Base-by-base conservation (phyloP, 2,329 filamentous ascomycete genomes). In the Acrodontium crateriforme region DNA sequence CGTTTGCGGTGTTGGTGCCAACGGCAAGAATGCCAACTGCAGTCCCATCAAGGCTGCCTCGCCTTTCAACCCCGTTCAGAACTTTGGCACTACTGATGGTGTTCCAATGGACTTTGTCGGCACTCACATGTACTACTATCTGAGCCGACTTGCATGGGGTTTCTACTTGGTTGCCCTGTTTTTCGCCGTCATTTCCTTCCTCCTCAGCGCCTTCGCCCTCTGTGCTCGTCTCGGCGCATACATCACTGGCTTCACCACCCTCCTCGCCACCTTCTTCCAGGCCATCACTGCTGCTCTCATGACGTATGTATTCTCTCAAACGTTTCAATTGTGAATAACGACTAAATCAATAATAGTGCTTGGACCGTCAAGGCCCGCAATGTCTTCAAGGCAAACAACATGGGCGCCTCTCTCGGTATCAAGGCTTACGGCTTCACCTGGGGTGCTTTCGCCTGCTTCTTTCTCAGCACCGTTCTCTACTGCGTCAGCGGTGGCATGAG, bases 101-200 rank as follows among this genome's bases (percentile, higher is more conserved):
- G 55, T 76, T 2, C 72, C 72, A 2, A 25, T 48, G 17, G 44
- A 54, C 17, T 72, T 78, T 38, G 50, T 70, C 29, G 63, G 63
- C 32, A 77, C 19, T 57, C 63, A 73, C 41, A 70, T 63, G 37
- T 92, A 75, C 63, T 95, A 69, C 60, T 82, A 84, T 58, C 67
- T 89, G 50, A 91, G 83, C 60, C 73, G 87, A 21, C 93, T 94
- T 62, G 78, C 82, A 54, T 95, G 87, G 70, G 82, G 85, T 19
- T 89, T 93, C 56, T 80, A 80, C 60, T 62, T 95, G 31, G 76
- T 95, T 40, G 72, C 74, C 11, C 69, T 94, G 19, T 74, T 93
- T 63, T 89, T 92, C 53, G 70, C 71, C 37, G 65, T 70, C 25
- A 31, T 72, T 15, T 71, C 77, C 36, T 72, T 85, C 49, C 68